Conservation (phyloP, 805 yeast species). For the Yarrowia sp. region DNA sequence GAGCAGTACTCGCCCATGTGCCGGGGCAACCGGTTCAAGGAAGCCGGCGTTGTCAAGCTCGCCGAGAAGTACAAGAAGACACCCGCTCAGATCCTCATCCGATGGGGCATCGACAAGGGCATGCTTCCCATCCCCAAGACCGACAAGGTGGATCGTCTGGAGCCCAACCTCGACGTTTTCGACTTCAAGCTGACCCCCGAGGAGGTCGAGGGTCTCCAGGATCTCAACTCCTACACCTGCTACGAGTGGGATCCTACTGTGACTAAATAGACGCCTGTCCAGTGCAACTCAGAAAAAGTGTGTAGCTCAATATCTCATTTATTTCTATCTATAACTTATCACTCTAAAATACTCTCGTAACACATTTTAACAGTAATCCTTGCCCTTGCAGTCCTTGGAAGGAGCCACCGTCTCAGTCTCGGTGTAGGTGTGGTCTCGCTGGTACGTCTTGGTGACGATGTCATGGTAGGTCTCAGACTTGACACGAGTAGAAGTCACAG, state of each 20-base stretch:
- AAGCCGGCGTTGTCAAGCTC: slow-evolving; percentile 53
- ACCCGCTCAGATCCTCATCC: slow-evolving; percentile 66
- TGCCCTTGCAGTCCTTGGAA: not conserved
- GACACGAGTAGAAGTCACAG: not conserved
- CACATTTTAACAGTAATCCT: not conserved
- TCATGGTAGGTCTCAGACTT: not conserved
- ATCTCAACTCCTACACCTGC: slow-evolving; percentile 2
- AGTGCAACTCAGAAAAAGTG: not conserved
- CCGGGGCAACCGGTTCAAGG: slow-evolving; percentile 44
- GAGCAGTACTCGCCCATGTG: slow-evolving; percentile 67
- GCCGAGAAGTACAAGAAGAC: slow-evolving; percentile 55
- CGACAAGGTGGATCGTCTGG: slow-evolving; percentile 60
- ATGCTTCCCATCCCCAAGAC: slow-evolving; percentile 81
- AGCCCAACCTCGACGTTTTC: slow-evolving; percentile 56
- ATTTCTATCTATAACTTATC: not conserved
- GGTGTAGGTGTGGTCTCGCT: not conserved
- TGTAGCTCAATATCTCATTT: not conserved
- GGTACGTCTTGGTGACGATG: not conserved
- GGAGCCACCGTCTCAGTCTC: not conserved
- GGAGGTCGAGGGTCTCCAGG: slow-evolving; percentile 43
- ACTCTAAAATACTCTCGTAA: not conserved
- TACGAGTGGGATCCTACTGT: slow-evolving; percentile 15
- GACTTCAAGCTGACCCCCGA: slow-evolving; percentile 54
- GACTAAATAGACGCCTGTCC: not conserved
- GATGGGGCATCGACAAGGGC: slow-evolving; percentile 83